These are phyloP conservation scores for Paracoccidioides brasiliensis DNA, from an alignment of 2,329 filamentous ascomycete genomes.

Conservation along the genomic window DNA sequence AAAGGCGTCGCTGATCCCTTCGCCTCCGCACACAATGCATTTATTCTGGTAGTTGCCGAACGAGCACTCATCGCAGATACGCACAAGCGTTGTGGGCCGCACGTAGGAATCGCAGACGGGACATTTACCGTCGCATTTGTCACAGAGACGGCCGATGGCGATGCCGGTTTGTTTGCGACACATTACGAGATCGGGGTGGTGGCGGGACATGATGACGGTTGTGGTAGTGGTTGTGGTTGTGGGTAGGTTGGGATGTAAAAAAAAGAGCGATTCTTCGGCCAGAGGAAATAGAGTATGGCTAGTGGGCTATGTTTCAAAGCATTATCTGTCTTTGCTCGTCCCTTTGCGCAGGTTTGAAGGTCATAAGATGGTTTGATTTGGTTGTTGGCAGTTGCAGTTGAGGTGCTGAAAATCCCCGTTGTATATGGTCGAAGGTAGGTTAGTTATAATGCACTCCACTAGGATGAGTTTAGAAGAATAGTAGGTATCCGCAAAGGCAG, in stretches of 20 bases:
- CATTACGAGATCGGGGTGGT: conserved; percentile 98
- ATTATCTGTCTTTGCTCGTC: no score
- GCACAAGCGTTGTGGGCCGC: conserved; percentile 87
- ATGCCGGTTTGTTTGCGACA: conserved; percentile 98
- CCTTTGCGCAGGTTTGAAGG: no score
- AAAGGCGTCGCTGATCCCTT: conserved; percentile 95
- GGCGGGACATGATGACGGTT: conserved; percentile 60
- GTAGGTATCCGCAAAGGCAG: no score
- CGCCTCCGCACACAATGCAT: conserved; percentile 94
- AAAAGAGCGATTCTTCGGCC: neutral
- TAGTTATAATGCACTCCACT: no score
- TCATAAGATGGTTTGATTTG: no score
- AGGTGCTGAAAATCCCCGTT: no score
- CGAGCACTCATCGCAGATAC: conserved; percentile 98
- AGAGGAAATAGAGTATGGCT: no score
- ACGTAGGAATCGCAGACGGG: conserved; percentile 99
- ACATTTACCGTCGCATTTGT: conserved; percentile 99
- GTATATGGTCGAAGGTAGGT: no score
- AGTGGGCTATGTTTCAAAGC: no score
- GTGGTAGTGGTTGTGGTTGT: neutral
- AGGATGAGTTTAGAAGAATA: no score
- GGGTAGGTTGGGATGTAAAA: neutral
- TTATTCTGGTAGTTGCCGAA: conserved; percentile 99
- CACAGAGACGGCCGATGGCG: conserved; percentile 94
- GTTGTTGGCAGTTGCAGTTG: no score